phyloP scores from a whole-genome alignment of 495 filamentous ascomycete species.

The Aspergillus indologenus region DNA sequence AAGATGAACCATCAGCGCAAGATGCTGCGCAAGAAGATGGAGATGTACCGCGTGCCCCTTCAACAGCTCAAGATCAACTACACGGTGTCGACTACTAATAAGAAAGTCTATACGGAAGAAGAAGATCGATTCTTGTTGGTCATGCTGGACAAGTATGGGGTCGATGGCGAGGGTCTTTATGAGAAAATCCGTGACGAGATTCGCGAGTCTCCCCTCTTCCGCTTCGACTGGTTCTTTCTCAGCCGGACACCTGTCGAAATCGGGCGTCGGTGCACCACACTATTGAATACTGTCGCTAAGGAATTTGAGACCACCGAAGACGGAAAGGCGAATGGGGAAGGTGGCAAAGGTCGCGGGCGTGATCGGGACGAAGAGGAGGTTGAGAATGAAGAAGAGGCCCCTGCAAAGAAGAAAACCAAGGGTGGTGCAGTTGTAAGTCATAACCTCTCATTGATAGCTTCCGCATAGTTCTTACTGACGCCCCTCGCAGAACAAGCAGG shows the following conservation, averaged over 20 bases:
- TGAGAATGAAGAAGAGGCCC: constrained; percentile 69
- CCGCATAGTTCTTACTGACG: constrained; percentile 7
- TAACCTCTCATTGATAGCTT: neutral
- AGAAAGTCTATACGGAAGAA: constrained; percentile 99
- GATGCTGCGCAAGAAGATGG: constrained; percentile 92
- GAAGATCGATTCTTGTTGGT: constrained; percentile 96
- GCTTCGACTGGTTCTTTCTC: constrained; percentile 99
- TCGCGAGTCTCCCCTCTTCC: constrained; percentile 88
- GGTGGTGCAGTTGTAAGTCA: constrained; percentile 64
- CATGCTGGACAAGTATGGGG: constrained; percentile 83
- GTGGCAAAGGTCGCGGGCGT: constrained; percentile 68
- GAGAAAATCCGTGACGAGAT: constrained; percentile 89
- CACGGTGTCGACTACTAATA: constrained; percentile 97
- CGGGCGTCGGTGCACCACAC: constrained; percentile 83
- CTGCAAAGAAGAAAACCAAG: constrained; percentile 91
- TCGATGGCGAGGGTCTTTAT: constrained; percentile 80
- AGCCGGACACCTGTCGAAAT: constrained; percentile 92
- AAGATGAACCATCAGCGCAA: constrained; percentile 90
- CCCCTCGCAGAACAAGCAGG: constrained; percentile 53
- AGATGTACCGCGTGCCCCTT: constrained; percentile 90
- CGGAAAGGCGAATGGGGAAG: constrained; percentile 56
- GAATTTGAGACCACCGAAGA: constrained; percentile 80
- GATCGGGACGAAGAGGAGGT: constrained; percentile 72
- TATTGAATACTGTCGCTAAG: constrained; percentile 87
- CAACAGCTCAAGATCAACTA: constrained; percentile 99